Evolutionary conservation across 331 rosid genomes (phyloP).

Genomic region (Quercus phellos): DNA sequence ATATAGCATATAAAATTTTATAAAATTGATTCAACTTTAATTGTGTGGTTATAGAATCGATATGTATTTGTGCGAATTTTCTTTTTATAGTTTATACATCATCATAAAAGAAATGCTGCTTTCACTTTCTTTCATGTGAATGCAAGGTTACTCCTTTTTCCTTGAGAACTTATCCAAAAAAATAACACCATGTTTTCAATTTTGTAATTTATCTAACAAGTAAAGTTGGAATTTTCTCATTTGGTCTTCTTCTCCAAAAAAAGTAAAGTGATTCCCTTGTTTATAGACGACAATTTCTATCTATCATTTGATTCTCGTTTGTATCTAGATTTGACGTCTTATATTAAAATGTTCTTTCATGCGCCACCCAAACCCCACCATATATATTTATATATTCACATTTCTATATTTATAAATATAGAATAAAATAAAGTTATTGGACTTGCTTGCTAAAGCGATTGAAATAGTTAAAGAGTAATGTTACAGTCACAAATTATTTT

Average conservation of each 20-base stretch:
- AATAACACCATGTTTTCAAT: neutral
- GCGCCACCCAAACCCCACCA: too few relatives aligned
- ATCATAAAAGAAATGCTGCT: neutral
- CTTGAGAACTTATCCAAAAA: neutral
- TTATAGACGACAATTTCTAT: neutral
- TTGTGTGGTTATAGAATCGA: neutral
- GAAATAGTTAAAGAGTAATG: too few relatives aligned
- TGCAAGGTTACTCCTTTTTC: neutral
- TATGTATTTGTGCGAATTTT: neutral
- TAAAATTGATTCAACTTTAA: too few relatives aligned
- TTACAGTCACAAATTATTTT: too few relatives aligned
- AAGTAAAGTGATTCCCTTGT: too few relatives aligned
- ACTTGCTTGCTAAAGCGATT: too few relatives aligned
- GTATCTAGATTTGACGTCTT: neutral
- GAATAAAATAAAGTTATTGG: too few relatives aligned
- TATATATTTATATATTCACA: too few relatives aligned
- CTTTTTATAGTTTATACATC: neutral
- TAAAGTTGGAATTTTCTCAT: neutral
- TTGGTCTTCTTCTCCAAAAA: neutral
- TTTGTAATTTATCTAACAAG: neutral
- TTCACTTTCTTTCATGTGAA: neutral
- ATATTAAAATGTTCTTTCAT: too few relatives aligned
- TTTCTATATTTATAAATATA: too few relatives aligned
- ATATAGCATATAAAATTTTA: too few relatives aligned
- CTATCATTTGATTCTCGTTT: neutral